Evolutionary conservation across 1,139 yeast species (phyloP).

Genomic region (Blastobotrys apis): DNA sequence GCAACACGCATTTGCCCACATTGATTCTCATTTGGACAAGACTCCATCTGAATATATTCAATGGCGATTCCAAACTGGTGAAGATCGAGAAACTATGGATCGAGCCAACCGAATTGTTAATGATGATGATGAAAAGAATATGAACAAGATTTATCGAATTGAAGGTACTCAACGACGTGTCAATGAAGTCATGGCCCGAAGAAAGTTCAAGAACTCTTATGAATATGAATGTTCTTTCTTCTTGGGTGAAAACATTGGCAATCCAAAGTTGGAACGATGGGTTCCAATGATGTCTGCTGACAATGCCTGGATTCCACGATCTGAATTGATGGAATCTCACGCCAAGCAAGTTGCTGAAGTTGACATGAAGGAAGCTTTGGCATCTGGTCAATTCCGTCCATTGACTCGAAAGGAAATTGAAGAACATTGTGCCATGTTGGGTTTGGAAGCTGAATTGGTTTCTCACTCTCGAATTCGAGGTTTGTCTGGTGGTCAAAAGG

Average conservation of each 20-base stretch:
- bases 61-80: constrained; percentile 99
- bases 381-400: constrained; percentile 99
- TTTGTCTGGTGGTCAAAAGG: constrained; percentile 99
- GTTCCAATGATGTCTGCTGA: constrained; percentile 99
- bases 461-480: constrained; percentile 99
- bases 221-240: constrained; percentile 98
- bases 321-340: constrained; percentile 98
- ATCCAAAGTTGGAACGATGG: constrained; percentile 98
- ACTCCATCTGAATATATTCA: constrained; percentile 99
- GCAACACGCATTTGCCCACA: constrained; percentile 99
- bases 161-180: constrained; percentile 99
- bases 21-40: constrained; percentile 97
- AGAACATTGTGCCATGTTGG: constrained; percentile 97
- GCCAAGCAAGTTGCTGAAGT: constrained; percentile 99
- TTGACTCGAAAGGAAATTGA: constrained; percentile 99
- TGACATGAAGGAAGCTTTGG: constrained; percentile 99
- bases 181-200: constrained; percentile 90
- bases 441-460: constrained; percentile 98
- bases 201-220: constrained; percentile 99
- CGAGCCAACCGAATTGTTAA: constrained; percentile 98
- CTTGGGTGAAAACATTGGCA: constrained; percentile 95
- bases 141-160: constrained; percentile 98
- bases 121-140: constrained; percentile 94
- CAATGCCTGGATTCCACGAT: constrained; percentile 99
- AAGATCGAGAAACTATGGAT: constrained; percentile 99